These are phyloP conservation scores for Tinospora cordifolia DNA, from an alignment of 164 flowering plant genomes.

Conservation along the genomic window DNA sequence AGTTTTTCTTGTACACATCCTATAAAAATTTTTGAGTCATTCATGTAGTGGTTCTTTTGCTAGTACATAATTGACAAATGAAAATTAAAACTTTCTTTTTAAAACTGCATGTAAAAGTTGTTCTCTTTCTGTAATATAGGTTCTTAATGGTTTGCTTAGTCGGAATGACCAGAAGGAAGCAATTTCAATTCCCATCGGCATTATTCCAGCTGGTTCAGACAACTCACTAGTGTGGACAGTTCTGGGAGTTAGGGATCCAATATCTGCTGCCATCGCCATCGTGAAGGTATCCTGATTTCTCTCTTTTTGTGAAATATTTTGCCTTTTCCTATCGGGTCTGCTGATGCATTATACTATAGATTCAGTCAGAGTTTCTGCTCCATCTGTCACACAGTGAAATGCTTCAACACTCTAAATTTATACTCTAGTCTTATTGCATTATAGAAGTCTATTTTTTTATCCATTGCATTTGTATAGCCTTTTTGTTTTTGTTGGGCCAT, in stretches of 20 bases:
- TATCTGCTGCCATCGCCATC: slow-evolving; percentile 92
- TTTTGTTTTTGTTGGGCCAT: too few relatives aligned
- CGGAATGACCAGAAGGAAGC: slow-evolving; percentile 92
- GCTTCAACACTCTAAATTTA: too few relatives aligned
- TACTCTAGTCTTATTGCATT: too few relatives aligned
- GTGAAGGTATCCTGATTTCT: slow-evolving; percentile 59
- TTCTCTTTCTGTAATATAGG: slow-evolving; percentile 39
- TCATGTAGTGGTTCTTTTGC: neutral
- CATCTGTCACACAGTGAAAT: too few relatives aligned
- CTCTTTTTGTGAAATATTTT: neutral
- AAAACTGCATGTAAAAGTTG: neutral
- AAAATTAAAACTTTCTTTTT: neutral
- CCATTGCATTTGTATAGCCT: too few relatives aligned
- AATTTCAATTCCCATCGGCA: slow-evolving; percentile 95
- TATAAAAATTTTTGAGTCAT: neutral
- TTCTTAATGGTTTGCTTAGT: slow-evolving; percentile 82
- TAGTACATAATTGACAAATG: neutral
- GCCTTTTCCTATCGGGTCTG: too few relatives aligned
- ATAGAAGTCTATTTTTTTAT: too few relatives aligned
- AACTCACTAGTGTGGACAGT: slow-evolving; percentile 98
- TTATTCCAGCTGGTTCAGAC: slow-evolving; percentile 98
- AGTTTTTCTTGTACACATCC: neutral
- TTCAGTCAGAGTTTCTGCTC: too few relatives aligned
- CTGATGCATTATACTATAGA: too few relatives aligned
- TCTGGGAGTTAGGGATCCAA: slow-evolving; percentile 90